Percentiles rank a stretch among this genome's conserved stretches.
Conservation (phyloP, 139 green algal species). For the Chlamydomonas incerta region DNA sequence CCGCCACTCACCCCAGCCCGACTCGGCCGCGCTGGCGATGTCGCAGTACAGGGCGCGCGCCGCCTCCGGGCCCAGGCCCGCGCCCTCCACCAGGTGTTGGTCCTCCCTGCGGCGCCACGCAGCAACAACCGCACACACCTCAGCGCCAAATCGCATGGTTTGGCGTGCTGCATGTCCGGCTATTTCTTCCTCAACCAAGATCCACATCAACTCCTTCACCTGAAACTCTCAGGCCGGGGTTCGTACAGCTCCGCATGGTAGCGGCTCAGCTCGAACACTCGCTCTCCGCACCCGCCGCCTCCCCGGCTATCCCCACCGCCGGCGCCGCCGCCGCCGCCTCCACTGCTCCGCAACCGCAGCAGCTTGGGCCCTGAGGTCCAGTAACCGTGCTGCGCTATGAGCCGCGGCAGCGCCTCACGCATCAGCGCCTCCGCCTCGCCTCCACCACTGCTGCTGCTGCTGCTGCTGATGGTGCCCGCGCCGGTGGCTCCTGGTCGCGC, state of each 20-base stretch:
- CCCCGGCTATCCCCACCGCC: background rate
- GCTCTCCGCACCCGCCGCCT: background rate
- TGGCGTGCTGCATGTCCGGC: too few relatives aligned
- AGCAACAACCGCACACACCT: too few relatives aligned
- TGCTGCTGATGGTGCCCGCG: too few relatives aligned
- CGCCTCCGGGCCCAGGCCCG: background rate
- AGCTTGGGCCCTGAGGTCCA: conserved; percentile 72
- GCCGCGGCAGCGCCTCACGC: conserved; percentile 63
- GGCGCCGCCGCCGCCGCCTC: background rate
- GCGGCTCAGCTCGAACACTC: conserved; percentile 47
- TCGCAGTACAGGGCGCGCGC: conserved; percentile 75
- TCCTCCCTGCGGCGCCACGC: conserved; percentile 82
- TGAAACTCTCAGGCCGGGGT: conserved; percentile 91
- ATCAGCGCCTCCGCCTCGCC: conserved; percentile 33
- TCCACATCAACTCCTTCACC: too few relatives aligned
- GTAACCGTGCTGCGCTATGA: conserved; percentile 83
- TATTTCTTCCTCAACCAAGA: too few relatives aligned
- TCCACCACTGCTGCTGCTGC: too few relatives aligned
- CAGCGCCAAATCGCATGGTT: too few relatives aligned
- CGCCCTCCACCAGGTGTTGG: background rate
- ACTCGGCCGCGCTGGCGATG: conserved; percentile 90
- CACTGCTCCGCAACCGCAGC: conserved; percentile 47
- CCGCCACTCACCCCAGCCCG: conserved; percentile 79
- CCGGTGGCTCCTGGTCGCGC: too few relatives aligned
- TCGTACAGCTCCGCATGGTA: conserved; percentile 83